phyloP scores from a whole-genome alignment of 768 basidiomycete genomes.

The Lactarius hatsudake region DNA sequence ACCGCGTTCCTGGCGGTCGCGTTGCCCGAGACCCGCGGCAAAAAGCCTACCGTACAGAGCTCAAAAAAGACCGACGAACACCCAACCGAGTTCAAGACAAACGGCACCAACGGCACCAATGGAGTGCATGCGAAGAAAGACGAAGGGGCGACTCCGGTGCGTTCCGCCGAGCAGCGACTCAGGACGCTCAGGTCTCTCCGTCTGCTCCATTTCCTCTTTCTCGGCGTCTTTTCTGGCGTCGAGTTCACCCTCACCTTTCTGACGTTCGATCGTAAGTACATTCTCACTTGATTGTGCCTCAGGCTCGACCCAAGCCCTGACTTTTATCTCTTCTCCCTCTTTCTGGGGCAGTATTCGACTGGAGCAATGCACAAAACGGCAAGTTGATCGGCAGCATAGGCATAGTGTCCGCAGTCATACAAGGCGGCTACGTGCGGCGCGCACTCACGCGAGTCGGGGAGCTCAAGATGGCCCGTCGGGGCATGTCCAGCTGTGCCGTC shows the following conservation, averaged over 20 bases:
- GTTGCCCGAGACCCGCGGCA: conserved; percentile 83
- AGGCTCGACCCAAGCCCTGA: too few relatives aligned
- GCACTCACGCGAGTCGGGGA: conserved; percentile 73
- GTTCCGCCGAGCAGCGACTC: conserved; percentile 48
- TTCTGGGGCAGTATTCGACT: conserved; percentile 81
- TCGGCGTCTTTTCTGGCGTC: conserved; percentile 89
- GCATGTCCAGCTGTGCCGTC: conserved; percentile 68
- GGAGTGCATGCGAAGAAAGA: conserved; percentile 5
- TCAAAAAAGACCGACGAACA: conserved; percentile 27
- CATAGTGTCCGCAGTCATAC: conserved; percentile 82
- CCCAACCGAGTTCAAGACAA: not conserved
- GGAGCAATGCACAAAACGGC: conserved; percentile 88
- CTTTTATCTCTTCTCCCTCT: not conserved
- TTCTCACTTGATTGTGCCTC: not conserved
- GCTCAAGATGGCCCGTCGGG: conserved; percentile 77
- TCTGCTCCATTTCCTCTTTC: conserved; percentile 76
- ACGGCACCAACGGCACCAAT: conserved; percentile 14
- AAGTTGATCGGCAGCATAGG: conserved; percentile 84
- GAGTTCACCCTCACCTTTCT: conserved; percentile 97
- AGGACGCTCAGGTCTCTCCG: conserved; percentile 57
- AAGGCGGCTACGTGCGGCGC: conserved; percentile 93
- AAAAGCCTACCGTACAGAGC: conserved; percentile 3
- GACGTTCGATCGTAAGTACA: conserved; percentile 75
- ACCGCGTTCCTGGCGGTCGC: conserved; percentile 70
- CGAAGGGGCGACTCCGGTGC: conserved; percentile 18